phyloP scores from a whole-genome alignment of 2,329 filamentous ascomycete species.

The Diaporthe citri region DNA sequence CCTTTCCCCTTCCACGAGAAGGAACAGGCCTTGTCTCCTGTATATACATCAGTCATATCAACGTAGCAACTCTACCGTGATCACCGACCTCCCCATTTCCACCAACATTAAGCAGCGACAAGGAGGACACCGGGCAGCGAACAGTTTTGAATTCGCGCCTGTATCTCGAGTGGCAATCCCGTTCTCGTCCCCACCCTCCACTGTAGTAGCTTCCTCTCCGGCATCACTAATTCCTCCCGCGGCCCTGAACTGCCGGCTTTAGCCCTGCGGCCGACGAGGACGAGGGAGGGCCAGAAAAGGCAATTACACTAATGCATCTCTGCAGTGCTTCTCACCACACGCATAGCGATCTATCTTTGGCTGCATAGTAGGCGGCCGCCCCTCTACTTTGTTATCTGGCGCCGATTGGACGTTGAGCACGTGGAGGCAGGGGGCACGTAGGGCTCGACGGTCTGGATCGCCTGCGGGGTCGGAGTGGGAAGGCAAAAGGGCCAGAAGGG shows the following conservation, averaged over 20 bases:
- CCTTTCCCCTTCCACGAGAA: neutral
- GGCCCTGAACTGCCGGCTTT: slow-evolving; percentile 6
- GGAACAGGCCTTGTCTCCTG: neutral
- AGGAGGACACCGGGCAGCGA: neutral
- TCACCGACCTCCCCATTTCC: neutral
- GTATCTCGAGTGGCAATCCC: too few species aligned
- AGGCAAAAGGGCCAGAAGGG: neutral
- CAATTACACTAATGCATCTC: neutral
- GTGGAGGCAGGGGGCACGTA: neutral
- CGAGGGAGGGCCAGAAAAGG: neutral
- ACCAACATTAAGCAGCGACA: neutral
- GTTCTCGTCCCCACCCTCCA: neutral
- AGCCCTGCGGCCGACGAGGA: neutral
- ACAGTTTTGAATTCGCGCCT: too few species aligned
- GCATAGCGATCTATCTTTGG: slow-evolving; percentile 18
- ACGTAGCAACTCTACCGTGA: neutral
- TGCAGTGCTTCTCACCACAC: neutral
- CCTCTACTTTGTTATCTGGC: neutral
- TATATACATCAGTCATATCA: neutral
- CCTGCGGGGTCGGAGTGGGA: neutral
- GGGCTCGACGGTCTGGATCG: slow-evolving; percentile 2
- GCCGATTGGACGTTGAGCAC: neutral
- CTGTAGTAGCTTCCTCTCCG: neutral
- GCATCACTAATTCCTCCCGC: neutral
- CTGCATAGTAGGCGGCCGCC: slow-evolving; percentile 12